Evolutionary conservation across 257 asterid genomes (phyloP), one percentile per base, ranked within the genome.

Genomic region (Solanum sparsipilum): DNA sequence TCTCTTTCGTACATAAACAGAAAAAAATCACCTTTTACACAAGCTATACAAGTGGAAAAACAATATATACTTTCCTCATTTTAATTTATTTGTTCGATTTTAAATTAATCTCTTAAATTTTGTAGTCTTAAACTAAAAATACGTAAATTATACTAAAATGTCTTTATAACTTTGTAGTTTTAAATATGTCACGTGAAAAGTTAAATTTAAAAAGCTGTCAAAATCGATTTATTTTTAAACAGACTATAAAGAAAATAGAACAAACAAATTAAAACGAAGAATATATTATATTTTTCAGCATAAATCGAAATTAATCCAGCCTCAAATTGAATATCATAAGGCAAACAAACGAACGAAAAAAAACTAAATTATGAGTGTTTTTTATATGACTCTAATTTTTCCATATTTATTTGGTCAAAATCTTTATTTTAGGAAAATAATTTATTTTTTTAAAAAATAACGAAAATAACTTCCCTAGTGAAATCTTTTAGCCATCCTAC

Each of bases 181-280:
- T 58, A 21, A 8, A 3, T 8, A 21, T 58, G 2, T 58, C 27
- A 58, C 2, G 0, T 58, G 27, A 58, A 21, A 58, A 20, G 2
- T 58, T 8, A 58, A 0, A 21, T 21, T 58, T 7, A 7, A 58
- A 8, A 3, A 58, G 2, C 0, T 58, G 1, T 3, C 0, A 56
- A 56, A 56, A 56, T 3, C 0, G 6, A 6, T 16, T 15, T 20
- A 0, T 48, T 15, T 56, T 20, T 1, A 3, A 32, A 7, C 5
- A 7, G 4, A 21, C 27, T 1, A 7, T 2, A 2, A 2, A 32
- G 11, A 63, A 63, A 63, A 5, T 4, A 60, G 2, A 60, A 23
- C 1, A 60, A 60, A 21, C 0, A 60, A 60, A 60, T 60, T 21
- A 60, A 21, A 60, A 10, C 1, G 0, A 60, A 5, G 0, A 25